Base-by-base conservation (phyloP, 1,139 yeast species). In the Pichia sp. region DNA sequence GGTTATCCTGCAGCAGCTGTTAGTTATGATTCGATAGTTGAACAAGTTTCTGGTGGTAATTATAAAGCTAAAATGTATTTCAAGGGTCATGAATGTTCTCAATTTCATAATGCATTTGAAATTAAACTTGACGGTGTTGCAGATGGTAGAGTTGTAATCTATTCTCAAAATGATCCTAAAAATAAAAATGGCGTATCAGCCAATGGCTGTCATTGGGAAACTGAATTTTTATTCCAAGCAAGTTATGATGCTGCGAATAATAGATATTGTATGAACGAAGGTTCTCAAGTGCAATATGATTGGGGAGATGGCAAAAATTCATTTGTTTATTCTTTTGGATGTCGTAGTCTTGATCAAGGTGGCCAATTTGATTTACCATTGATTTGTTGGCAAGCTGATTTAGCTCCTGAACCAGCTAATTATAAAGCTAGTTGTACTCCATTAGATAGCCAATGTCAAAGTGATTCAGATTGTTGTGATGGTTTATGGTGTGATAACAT, bases 241-340 rank as follows among this genome's bases (percentile, higher is more conserved):
- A 40, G 45, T 5, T 43, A 43, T 9, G 52, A 50, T 32, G 40
- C 50, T 25, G 25, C 41, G 10, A 49, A 54, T 25, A 56, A 64
- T 48, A 54, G 61, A 50, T 57, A 60, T 6, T 50, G 53, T 39
- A 47, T 50, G 53, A 8, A 18, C 2, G 39, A 34, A 10, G 46
- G 53, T 18, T 61, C 61, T 52, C 64, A 62, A 49, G 58, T 66
- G 49, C 67, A 65, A 47, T 65, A 56, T 47, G 69, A 65, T 44
- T 63, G 65, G 57, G 45, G 54, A 28, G 40, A 59, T 8, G 9
- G 31, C 39, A 6, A 37, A 4, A 25, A 42, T 18, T 50, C 57
- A 7, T 51, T 53, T 37, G 66, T 63, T 45, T 59, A 66, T 47
- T 49, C 47, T n/a, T 55, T 63, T 27, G 64, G 63, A n/a, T 65